Conservation (phyloP, 2,329 filamentous ascomycete genomes). For the Didymella exigua region DNA sequence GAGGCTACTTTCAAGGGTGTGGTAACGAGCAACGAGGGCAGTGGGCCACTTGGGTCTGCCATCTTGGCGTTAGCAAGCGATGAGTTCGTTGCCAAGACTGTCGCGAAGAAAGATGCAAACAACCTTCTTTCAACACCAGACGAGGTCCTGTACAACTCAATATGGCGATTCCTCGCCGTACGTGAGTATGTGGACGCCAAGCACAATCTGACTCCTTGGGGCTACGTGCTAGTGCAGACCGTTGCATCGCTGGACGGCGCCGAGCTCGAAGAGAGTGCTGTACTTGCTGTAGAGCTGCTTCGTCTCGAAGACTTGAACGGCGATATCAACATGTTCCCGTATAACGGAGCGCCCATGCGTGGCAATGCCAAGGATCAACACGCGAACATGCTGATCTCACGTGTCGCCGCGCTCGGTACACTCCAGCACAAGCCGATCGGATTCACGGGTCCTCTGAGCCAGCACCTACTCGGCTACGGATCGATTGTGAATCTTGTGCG, state of each 20-base stretch:
- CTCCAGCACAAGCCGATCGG: slow-evolving; percentile 83
- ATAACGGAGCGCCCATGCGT: slow-evolving; percentile 64
- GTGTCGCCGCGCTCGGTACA: slow-evolving; percentile 81
- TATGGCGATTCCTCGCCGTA: slow-evolving; percentile 89
- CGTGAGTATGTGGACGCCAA: slow-evolving; percentile 80
- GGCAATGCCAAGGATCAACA: slow-evolving; percentile 75
- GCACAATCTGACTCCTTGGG: slow-evolving; percentile 84
- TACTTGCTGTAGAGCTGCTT: slow-evolving; percentile 85
- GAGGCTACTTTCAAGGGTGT: slow-evolving; percentile 59
- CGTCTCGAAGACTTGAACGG: slow-evolving; percentile 78
- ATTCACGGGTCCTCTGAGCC: slow-evolving; percentile 92
- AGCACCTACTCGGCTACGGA: slow-evolving; percentile 85
- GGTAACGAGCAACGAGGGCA: slow-evolving; percentile 32
- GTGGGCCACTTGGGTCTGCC: slow-evolving; percentile 55
- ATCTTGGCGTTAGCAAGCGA: slow-evolving; percentile 68
- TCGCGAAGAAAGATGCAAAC: slow-evolving; percentile 60
- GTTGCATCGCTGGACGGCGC: slow-evolving; percentile 66
- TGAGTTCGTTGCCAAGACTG: slow-evolving; percentile 72
- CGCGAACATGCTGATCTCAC: slow-evolving; percentile 81
- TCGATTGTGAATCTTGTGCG: slow-evolving; percentile 82
- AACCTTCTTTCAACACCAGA: slow-evolving; percentile 64
- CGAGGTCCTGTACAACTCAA: slow-evolving; percentile 74
- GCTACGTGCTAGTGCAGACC: slow-evolving; percentile 72
- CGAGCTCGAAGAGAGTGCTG: slow-evolving; percentile 74
- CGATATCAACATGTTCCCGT: slow-evolving; percentile 64